Base-by-base conservation (phyloP, 345 rosid genomes). In the Eucalyptus erythrocorys region DNA sequence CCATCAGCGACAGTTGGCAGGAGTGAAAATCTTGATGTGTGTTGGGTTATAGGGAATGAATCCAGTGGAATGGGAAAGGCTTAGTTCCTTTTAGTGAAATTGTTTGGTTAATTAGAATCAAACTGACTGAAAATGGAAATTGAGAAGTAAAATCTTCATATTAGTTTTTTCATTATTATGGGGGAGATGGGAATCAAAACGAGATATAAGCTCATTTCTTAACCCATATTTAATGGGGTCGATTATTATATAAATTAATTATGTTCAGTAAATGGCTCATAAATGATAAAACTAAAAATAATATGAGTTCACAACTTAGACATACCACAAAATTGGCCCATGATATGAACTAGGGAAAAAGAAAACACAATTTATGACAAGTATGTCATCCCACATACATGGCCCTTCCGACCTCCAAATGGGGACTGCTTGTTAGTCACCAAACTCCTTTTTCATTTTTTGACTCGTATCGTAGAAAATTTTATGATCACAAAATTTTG, bases 391-490 rank as follows among this genome's bases (percentile, higher is more conserved):
- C 24, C 55, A 51, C 24, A 51, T 51, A 24, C 55, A 51, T 4
- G 9, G 22, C 55, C 10, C 55, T 19, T 19, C 10, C 24, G 3
- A 0, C 9, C 55, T 1, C 8, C 6, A 1, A 3, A 50, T 50
- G 17, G 55, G 17, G 6, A 50, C 55, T 51, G 4, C 55, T 51
- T 51, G 24, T 51, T 19, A 51, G 57, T 19, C 24, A 51, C 57
- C 24, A 51, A 51, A 51, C 57, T 51, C 57, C 9, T 19, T 19
- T 19, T 51, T 51, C 57, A 51, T 17, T 51, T 51, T 51, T 51
- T 51, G 4, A 19, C 57, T 19, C 57, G 19, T 51, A 51, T 51
- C 57, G 19, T 51, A 51, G 57, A 51, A 3, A 51, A 51, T 19
- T 51, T 51, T 51, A 51, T 51, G 9, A 51, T 19, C 19, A 51